Evolutionary conservation across 2,329 filamentous ascomycete species (phyloP), one percentile per base, ranked within the genome.

Genomic region (Cytospora piceae): DNA sequence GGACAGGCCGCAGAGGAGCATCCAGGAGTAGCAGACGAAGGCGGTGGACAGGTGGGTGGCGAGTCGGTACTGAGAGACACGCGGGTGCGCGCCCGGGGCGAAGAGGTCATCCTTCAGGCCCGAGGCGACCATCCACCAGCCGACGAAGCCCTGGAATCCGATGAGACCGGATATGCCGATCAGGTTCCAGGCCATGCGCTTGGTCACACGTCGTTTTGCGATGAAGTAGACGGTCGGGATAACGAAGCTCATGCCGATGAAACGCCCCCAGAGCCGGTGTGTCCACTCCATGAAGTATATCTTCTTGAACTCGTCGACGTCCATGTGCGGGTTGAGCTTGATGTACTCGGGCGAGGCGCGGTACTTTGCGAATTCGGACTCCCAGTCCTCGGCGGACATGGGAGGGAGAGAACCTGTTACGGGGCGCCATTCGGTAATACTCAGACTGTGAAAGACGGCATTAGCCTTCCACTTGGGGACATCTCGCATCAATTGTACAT

Each of bases 271-370:
- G 63, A 97, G 84, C 34, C 95, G 88, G 78, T 99, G 95, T 53
- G 90, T 88, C 95, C 95, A 99, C 82, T 99, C 95, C 95, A 98
- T 98, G 78, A 91, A 99, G 85, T 98, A 99, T 71, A 99, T 99
- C 76, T 95, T 90, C 79, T 98, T 97, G 82, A 98, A 99, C 76
- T 99, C 95, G 66, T 89, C 85, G 64, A 99, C 83, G 37, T 86
- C 90, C 95, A 99, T 99, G 76, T 92, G 87, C 37, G 94, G 90
- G 80, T 99, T 99, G 71, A 99, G 85, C 68, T 93, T 86, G 74
- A 91, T 88, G 81, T 94, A 99, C 78, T 99, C 95, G 68, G 95
- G 95, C 24, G 93, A 97, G 53, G 90, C 87, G 70, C 90, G 90
- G 82, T 99, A 99, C 78, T 96, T 95, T 64, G 88, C 82, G 80